Percentiles rank a stretch among this genome's conserved stretches.
phyloP scores from a whole-genome alignment of 257 asterid species.

The Lycium ferocissimum region DNA sequence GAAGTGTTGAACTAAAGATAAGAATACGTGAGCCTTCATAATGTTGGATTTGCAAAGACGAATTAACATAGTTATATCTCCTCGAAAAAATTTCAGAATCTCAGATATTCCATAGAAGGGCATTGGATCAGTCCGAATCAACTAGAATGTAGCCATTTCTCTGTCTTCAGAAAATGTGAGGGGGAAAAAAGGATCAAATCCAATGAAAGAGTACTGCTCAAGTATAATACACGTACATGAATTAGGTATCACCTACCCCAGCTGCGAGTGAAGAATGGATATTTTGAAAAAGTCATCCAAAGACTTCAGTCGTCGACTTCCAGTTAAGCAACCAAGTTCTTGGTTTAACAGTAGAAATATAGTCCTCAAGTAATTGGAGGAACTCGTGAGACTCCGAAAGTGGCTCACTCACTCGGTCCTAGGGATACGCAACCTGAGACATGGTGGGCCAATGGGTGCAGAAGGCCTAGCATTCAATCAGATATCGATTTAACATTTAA shows the following conservation, averaged over 20 bases:
- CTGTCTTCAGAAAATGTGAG: not conserved
- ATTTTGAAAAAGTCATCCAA: conserved; percentile 10
- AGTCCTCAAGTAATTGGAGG: not conserved
- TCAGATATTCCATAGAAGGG: not conserved
- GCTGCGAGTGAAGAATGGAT: not conserved
- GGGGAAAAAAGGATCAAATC: not conserved
- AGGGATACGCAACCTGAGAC: no score
- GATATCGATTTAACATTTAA: not conserved
- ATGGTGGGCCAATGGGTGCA: not conserved
- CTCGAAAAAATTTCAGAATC: not conserved
- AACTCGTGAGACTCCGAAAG: not conserved
- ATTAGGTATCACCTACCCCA: not conserved
- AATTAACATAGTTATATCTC: not conserved
- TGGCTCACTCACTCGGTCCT: no score
- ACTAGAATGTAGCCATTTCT: not conserved
- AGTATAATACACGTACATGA: not conserved
- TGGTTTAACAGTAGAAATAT: not conserved
- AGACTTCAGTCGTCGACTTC: not conserved
- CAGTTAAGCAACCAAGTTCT: not conserved
- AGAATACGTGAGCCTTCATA: no score
- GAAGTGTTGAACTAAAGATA: not conserved
- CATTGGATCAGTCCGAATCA: not conserved
- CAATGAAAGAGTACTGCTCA: not conserved
- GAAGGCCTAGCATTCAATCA: not conserved
- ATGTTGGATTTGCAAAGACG: no score